These are phyloP conservation scores for Pythium brachiatum DNA, from an alignment of 352 stramenopile species.

Conservation along the genomic window DNA sequence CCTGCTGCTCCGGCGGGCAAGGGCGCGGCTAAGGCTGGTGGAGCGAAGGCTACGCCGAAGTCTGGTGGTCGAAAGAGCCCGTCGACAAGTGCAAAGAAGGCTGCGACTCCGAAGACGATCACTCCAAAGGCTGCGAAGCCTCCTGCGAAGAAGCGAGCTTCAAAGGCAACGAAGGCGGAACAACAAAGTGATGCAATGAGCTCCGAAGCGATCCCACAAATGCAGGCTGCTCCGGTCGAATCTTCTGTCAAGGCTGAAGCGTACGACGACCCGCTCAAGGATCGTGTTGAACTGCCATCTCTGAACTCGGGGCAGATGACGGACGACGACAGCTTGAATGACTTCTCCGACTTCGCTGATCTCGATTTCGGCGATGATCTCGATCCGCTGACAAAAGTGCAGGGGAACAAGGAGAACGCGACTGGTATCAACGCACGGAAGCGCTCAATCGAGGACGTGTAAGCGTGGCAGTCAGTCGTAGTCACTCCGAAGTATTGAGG, in stretches of 20 bases:
- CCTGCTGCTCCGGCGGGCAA: slow-evolving; percentile 1
- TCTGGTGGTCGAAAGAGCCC: slow-evolving; percentile 23
- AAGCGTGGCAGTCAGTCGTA: slow-evolving; percentile 14
- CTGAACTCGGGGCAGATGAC: slow-evolving; percentile 19
- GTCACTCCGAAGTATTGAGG: slow-evolving; percentile 13
- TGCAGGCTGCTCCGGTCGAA: background rate
- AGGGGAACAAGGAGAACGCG: slow-evolving; percentile 69
- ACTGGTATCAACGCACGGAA: slow-evolving; percentile 49
- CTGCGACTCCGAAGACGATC: slow-evolving; percentile 13
- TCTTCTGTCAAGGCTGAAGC: background rate
- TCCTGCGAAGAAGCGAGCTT: slow-evolving; percentile 21
- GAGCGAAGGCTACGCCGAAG: slow-evolving; percentile 15
- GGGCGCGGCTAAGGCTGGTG: slow-evolving; percentile 7
- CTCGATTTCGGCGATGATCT: slow-evolving; percentile 75
- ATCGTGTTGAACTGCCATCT: background rate
- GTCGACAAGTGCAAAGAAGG: slow-evolving; percentile 16
- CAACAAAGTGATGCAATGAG: background rate
- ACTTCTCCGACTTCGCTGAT: slow-evolving; percentile 72
- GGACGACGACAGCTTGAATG: slow-evolving; percentile 64
- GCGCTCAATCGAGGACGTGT: slow-evolving; percentile 65
- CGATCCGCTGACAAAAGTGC: slow-evolving; percentile 36
- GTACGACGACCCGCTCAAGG: background rate
- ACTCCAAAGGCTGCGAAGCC: slow-evolving; percentile 21
- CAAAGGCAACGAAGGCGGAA: background rate
- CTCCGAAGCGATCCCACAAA: background rate